Conservation (phyloP, 2,329 filamentous ascomycete genomes). For the Diaporthe citrichinensis region DNA sequence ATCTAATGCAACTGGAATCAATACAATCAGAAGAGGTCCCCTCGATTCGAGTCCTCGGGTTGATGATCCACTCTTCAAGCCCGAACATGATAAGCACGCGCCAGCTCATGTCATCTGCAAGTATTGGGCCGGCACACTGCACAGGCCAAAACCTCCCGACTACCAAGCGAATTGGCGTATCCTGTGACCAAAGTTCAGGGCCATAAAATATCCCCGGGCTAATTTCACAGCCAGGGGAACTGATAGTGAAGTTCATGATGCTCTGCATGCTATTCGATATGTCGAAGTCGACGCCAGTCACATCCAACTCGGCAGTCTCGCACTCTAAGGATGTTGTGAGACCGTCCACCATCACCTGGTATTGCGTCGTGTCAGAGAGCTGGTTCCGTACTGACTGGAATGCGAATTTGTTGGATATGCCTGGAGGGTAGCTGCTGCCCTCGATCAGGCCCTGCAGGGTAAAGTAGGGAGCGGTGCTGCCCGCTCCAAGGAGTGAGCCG, state of each 20-base stretch:
- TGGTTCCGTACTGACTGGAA: slow-evolving; percentile 52
- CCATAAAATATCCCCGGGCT: too few species aligned
- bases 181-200: accelerated
- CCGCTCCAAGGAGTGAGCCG: slow-evolving; percentile 39
- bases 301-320: slow-evolving; percentile 46
- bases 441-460: slow-evolving; percentile 52
- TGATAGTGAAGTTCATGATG: slow-evolving; percentile 5
- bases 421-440: slow-evolving; percentile 49
- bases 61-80: background rate
- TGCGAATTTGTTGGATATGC: slow-evolving; percentile 51
- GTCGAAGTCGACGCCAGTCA: slow-evolving; percentile 27
- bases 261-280: too few species aligned
- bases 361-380: slow-evolving; percentile 44
- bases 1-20: accelerated
- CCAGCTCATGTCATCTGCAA: background rate
- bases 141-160: background rate
- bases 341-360: slow-evolving; percentile 53
- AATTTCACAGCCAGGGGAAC: background rate
- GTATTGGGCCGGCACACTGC: background rate
- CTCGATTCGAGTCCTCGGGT: background rate
- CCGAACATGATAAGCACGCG: background rate
- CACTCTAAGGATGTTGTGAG: slow-evolving; percentile 52
- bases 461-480: background rate
- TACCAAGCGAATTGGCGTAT: accelerated
- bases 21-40: background rate